Percentiles rank a stretch among this genome's conserved stretches.
Evolutionary conservation across 2,329 filamentous ascomycete genomes (phyloP).

Genomic region (Xylaria multiplex): DNA sequence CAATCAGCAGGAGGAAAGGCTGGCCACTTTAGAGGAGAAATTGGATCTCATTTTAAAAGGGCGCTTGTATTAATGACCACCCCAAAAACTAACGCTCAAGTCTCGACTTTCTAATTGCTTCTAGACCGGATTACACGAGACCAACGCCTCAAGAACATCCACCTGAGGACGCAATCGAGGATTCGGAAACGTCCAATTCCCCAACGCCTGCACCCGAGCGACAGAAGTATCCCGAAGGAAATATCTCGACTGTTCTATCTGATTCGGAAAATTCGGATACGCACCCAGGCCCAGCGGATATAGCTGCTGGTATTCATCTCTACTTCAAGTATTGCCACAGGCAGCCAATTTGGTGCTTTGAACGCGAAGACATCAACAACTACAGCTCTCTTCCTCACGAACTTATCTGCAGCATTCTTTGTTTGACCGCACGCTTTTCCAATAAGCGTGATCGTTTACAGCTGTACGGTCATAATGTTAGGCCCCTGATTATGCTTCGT

Average conservation of each 20-base stretch:
- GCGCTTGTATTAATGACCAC: slow-evolving; percentile 26
- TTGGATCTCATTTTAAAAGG: slow-evolving; percentile 37
- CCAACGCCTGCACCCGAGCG: slow-evolving; percentile 21
- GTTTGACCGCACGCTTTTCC: slow-evolving; percentile 35
- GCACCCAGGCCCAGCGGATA: slow-evolving; percentile 32
- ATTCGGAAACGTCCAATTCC: slow-evolving; percentile 26
- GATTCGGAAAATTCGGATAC: slow-evolving; percentile 33
- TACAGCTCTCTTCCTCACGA: slow-evolving; percentile 35
- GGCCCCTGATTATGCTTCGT: slow-evolving; percentile 37
- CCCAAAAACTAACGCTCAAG: background rate
- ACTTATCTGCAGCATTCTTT: slow-evolving; percentile 36
- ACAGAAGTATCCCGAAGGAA: slow-evolving; percentile 17
- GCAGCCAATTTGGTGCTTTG: slow-evolving; percentile 39
- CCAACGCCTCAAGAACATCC: slow-evolving; percentile 20
- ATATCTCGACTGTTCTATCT: slow-evolving; percentile 21
- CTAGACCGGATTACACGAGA: slow-evolving; percentile 31
- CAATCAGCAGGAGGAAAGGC: slow-evolving; percentile 35
- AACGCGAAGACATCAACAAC: slow-evolving; percentile 35
- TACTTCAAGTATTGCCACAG: slow-evolving; percentile 39
- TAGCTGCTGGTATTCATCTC: slow-evolving; percentile 32
- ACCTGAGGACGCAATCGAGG: slow-evolving; percentile 20
- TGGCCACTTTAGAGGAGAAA: slow-evolving; percentile 38
- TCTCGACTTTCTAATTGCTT: slow-evolving; percentile 29
- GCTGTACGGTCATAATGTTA: slow-evolving; percentile 37
- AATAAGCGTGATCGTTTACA: slow-evolving; percentile 33